Percentiles rank a stretch among this genome's conserved stretches.
Evolutionary conservation across 768 basidiomycete species (phyloP).

Genomic region (Piloderma croceum): DNA sequence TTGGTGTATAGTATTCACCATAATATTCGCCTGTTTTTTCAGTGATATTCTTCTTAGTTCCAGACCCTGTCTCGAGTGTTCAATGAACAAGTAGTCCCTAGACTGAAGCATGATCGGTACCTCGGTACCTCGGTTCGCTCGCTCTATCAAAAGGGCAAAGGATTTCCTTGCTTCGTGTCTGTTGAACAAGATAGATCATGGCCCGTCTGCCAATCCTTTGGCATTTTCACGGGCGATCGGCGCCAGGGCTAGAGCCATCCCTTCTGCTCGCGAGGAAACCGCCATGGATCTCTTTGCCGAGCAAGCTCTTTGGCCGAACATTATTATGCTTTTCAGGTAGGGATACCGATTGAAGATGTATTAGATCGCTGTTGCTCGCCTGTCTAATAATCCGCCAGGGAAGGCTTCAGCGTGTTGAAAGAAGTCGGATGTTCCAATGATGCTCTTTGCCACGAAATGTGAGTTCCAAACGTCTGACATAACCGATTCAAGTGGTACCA

Average conservation of each 20-base stretch:
- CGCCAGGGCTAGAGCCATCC: slow-evolving; percentile 57
- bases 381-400: too few species aligned
- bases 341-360: too few species aligned
- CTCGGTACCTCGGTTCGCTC: slow-evolving; percentile 57
- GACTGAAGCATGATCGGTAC: slow-evolving; percentile 61
- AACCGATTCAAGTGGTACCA: background rate
- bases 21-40: background rate
- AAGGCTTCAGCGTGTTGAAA: slow-evolving; percentile 56
- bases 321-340: slow-evolving; percentile 56
- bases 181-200: slow-evolving; percentile 58
- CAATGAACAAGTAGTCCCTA: slow-evolving; percentile 47
- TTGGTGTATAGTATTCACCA: background rate
- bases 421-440: slow-evolving; percentile 64
- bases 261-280: slow-evolving; percentile 57
- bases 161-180: slow-evolving; percentile 62
- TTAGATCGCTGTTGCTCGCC: too few species aligned
- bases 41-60: slow-evolving; percentile 60
- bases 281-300: slow-evolving; percentile 62
- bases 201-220: slow-evolving; percentile 38
- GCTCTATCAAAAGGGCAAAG: slow-evolving; percentile 52
- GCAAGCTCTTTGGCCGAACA: slow-evolving; percentile 63
- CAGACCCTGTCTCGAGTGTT: slow-evolving; percentile 63
- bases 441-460: slow-evolving; percentile 64
- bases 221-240: slow-evolving; percentile 55
- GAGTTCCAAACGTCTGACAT: slow-evolving; percentile 4